Evolutionary conservation across 257 asterid genomes (phyloP).

Genomic region (Nemophila menziesii): DNA sequence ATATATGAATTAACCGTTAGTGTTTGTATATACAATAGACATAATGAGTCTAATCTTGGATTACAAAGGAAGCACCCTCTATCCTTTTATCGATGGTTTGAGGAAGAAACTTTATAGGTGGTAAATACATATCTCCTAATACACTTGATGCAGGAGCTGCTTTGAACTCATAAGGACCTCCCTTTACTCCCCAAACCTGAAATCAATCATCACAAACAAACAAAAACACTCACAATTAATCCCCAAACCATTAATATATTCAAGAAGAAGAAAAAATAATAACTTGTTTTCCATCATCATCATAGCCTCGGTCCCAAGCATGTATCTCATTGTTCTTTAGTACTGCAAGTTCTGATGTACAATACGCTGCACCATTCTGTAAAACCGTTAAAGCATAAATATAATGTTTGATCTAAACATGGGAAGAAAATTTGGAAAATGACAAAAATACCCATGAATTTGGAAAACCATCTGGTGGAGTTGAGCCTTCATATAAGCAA

Average conservation of each 20-base stretch:
- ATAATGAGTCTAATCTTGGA: too few relatives aligned
- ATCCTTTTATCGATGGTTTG: conserved; percentile 40
- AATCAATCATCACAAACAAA: conserved; percentile 1
- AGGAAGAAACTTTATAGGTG: conserved; percentile 40
- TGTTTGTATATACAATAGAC: too few relatives aligned
- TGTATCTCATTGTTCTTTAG: conserved; percentile 77
- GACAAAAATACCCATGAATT: conserved; percentile 27
- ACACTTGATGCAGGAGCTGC: conserved; percentile 76
- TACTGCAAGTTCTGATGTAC: conserved; percentile 48
- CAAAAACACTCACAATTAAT: too few relatives aligned
- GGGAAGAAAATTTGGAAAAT: neutral
- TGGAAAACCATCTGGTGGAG: conserved; percentile 79
- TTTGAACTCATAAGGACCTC: conserved; percentile 82
- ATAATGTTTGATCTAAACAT: neutral
- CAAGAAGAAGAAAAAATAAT: neutral
- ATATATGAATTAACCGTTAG: too few relatives aligned
- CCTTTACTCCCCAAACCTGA: conserved; percentile 95
- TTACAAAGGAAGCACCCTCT: conserved; percentile 56
- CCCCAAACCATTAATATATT: too few relatives aligned
- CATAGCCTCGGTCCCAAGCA: conserved; percentile 85
- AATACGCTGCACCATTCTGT: conserved; percentile 32
- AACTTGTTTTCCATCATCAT: conserved; percentile 77
- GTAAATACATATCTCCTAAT: conserved; percentile 39
- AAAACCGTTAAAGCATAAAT: conserved; percentile 4
- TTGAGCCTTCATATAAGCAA: conserved; percentile 87